Percentiles rank a stretch among this genome's conserved stretches.
Conservation (phyloP, 129 eudicot species). For the Centella asiatica region DNA sequence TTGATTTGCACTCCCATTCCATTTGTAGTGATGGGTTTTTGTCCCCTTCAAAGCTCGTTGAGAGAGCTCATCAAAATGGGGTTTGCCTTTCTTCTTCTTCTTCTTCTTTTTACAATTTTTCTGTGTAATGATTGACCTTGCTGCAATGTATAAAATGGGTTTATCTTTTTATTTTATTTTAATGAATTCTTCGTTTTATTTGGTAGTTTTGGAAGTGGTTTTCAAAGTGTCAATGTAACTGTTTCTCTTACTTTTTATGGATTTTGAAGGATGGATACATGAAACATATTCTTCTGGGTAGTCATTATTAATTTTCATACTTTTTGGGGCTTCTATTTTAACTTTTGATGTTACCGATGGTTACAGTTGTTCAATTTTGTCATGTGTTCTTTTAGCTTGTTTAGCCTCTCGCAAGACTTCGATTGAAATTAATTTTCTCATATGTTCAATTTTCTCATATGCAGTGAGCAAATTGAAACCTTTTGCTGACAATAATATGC, state of each 20-base stretch:
- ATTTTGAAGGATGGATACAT: too few species aligned
- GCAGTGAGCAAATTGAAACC: background rate
- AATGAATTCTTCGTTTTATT: background rate
- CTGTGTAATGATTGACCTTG: background rate
- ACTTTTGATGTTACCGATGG: background rate
- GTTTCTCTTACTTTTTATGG: too few species aligned
- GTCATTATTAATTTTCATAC: too few species aligned
- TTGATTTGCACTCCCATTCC: slow-evolving; percentile 86
- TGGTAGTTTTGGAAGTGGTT: background rate
- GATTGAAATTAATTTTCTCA: too few species aligned
- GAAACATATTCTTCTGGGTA: too few species aligned
- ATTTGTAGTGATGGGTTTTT: slow-evolving; percentile 89
- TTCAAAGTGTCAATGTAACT: too few species aligned
- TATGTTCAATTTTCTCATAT: too few species aligned
- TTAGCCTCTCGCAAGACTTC: too few species aligned
- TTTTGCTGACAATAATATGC: too few species aligned
- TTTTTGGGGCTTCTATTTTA: too few species aligned
- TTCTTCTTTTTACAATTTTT: background rate
- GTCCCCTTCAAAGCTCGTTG: slow-evolving; percentile 84
- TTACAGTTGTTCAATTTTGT: too few species aligned
- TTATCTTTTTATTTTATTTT: background rate
- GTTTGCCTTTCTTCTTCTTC: slow-evolving; percentile 27
- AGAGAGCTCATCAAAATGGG: slow-evolving; percentile 90
- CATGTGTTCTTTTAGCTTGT: too few species aligned
- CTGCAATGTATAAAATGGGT: background rate